Base-by-base conservation (phyloP, 306 rosid species). In the Dryas alaskensis region DNA sequence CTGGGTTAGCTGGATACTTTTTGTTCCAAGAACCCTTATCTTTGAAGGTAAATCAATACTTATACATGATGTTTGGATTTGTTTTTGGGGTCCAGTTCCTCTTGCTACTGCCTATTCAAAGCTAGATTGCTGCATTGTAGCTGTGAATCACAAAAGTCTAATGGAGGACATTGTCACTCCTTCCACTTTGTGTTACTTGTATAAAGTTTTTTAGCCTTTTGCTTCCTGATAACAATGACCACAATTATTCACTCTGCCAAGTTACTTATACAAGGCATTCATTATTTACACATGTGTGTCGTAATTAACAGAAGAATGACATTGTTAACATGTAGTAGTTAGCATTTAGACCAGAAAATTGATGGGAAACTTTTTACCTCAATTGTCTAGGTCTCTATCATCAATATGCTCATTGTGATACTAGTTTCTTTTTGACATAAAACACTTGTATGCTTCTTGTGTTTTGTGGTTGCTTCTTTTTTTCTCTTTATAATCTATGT, bases 1-100 rank as follows among this genome's bases (percentile, higher is more conserved):
- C 92, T 74, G 92, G 98, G 78, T 84, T 93, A 37, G 94, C 90
- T 10, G 97, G 96, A 68, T 89, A 73, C 80, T 85, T 89, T 75
- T 63, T 88, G 76, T 93, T 93, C 65, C 73, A 80, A 13, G 98
- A 93, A 84, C 51, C 84, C 4, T 78, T 93, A 74, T 85, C 98
- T 1, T 69, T 83, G 45, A 83, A 84, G 97, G 98, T 93, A 84
- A 54, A 45, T 71, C 52, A 40, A 6, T 19, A 7, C 2, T 22
- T 22, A 22, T 22, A 3, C 10, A 2, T 53, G 22, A 53, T n/a
- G 1, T n/a, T 53, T n/a, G 1, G n/a, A 22, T 22, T 22, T 22
- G 22, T 22, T 22, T 22, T 22, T 22, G 22, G 22, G 22, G 22
- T 22, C 22, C 22, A 22, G 22, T 22, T 22, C 22, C 22, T 22